Conservation (phyloP, 1,284 basidiomycete species). For the Irpex sp. region DNA sequence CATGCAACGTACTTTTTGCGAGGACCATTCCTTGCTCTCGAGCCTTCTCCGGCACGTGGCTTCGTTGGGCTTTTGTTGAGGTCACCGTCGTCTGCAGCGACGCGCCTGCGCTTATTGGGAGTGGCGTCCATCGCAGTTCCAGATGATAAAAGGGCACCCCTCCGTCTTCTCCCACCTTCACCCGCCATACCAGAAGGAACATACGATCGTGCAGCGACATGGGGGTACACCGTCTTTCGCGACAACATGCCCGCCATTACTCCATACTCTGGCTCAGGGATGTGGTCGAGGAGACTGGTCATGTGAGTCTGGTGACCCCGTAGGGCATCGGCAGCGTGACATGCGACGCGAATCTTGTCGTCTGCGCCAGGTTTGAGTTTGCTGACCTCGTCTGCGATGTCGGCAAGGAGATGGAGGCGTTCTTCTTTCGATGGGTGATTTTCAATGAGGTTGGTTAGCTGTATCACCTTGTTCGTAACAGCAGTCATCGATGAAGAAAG, state of each 20-base stretch:
- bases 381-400: constrained; percentile 91
- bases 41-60: constrained; percentile 33
- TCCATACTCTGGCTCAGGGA: constrained; percentile 52
- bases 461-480: constrained; percentile 76
- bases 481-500: constrained; percentile 82
- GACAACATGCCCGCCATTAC: constrained; percentile 40
- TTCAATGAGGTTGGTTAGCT: constrained; percentile 76
- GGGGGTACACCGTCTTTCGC: constrained; percentile 69
- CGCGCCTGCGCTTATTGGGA: constrained; percentile 60
- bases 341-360: constrained; percentile 98
- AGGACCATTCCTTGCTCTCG: constrained; percentile 41
- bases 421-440: constrained; percentile 68
- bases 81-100: constrained; percentile 50
- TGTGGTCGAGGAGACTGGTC: constrained; percentile 53
- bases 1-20: constrained; percentile 53
- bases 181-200: constrained; percentile 49
- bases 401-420: constrained; percentile 83
- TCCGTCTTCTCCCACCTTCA: constrained; percentile 53
- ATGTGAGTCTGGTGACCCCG: constrained; percentile 72
- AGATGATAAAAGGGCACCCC: constrained; percentile 30
- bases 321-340: constrained; percentile 90
- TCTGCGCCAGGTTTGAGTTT: constrained; percentile 94
- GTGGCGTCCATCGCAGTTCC: constrained; percentile 32
- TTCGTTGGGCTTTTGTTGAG: constrained; percentile 40
- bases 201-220: constrained; percentile 62